Percentiles rank a stretch among this genome's conserved stretches.
phyloP scores from a whole-genome alignment of 768 basidiomycete species.

The Neoboletus subvelutipes region DNA sequence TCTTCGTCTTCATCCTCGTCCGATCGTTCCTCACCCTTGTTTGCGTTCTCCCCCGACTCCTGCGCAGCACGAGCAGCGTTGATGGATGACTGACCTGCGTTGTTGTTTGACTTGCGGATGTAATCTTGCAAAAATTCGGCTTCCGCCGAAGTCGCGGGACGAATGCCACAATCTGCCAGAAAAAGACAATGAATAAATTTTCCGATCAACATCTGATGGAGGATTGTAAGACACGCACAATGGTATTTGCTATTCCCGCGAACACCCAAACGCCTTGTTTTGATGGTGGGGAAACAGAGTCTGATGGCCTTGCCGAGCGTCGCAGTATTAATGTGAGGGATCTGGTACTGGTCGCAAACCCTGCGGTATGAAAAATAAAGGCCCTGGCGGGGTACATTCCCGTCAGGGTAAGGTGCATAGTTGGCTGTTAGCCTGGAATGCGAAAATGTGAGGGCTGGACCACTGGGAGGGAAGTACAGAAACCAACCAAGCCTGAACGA shows the following conservation, averaged over 20 bases:
- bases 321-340: constrained; percentile 94
- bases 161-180: constrained; percentile 80
- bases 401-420: constrained; percentile 88
- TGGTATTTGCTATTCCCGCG: constrained; percentile 97
- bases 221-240: constrained; percentile 55
- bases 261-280: constrained; percentile 89
- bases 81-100: constrained; percentile 70
- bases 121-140: constrained; percentile 92
- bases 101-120: constrained; percentile 88
- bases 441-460: constrained; percentile 18
- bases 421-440: constrained; percentile 81
- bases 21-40: constrained; percentile 66
- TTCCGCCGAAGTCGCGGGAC: constrained; percentile 87
- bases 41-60: constrained; percentile 61
- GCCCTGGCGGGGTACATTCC: constrained; percentile 91
- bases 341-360: constrained; percentile 89
- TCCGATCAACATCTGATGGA: constrained; percentile 34
- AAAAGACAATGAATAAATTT: constrained; percentile 30
- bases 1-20: constrained; percentile 89
- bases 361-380: constrained; percentile 91
- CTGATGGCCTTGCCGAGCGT: constrained; percentile 94
- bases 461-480: constrained; percentile 16
- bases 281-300: constrained; percentile 91
- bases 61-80: constrained; percentile 73
- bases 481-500: constrained; percentile 87